Evolutionary conservation across 2,329 filamentous ascomycete species (phyloP), one percentile per base, ranked within the genome.

Genomic region (Fusarium xylarioides): DNA sequence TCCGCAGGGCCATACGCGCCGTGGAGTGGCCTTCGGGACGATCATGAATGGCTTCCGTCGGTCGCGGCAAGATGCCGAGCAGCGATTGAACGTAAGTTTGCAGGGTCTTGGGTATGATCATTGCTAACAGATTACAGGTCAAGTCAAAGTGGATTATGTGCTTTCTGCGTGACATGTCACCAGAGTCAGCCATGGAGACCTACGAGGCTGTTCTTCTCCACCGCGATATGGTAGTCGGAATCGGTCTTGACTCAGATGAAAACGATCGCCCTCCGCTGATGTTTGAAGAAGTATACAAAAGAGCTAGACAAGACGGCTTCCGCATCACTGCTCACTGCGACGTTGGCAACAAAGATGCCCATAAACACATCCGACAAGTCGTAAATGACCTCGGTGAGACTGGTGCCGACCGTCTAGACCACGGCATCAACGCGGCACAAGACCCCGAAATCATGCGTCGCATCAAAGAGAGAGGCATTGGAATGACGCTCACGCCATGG

Each of bases 401-500:
- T 30, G 83, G 86, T 15, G 88, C 89, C 26, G 84, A 88, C 79
- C 88, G 93, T 32, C 92, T 95, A 71, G 92, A 95, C 78, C 92
- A 95, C 77, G 92, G 92, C 2, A 89, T 94, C 56, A 87, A 89
- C 16, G 84, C 92, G 7, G 84, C 87, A 5, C 86, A 91, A 43
- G 89, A 93, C 67, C 79, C 84, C 0, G 83, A 80, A 26, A 82
- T 94, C n/a, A 82, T 93, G 77, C 73, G 83, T 59, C 83, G 87
- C 21, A 84, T 94, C 15, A 90, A 86, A 3, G 77, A 82, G 11
- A 83, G 88, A 43, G 83, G 86, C 14, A 88, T 88, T 21, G 76
- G 94, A 76, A 81, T 95, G 67, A 92, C 91, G 0, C 83, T 93
- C 35, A 95, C 92, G 75, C 93, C 93, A 1, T 77, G 66, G 67